Percentiles rank a stretch among this genome's conserved stretches.
Conservation (phyloP, 306 rosid species). For the Nissolia schottii region DNA sequence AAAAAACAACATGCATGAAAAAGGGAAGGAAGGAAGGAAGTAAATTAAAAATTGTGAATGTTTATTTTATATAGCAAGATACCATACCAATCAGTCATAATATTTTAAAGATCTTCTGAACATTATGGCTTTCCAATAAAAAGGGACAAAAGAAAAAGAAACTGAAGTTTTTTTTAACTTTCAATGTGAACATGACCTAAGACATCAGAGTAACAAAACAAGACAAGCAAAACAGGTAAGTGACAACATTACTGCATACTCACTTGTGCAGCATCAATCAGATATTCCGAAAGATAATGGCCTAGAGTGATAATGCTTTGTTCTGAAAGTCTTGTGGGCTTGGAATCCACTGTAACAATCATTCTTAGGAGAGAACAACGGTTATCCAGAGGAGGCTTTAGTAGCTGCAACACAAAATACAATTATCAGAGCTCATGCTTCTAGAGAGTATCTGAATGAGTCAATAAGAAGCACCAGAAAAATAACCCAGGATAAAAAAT, state of each 20-base stretch:
- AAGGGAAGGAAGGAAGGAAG: background rate
- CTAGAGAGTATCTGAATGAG: background rate
- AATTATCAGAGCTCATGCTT: slow-evolving; percentile 15
- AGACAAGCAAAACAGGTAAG: background rate
- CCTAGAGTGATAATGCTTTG: slow-evolving; percentile 47
- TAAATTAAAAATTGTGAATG: background rate
- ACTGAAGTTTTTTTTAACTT: background rate
- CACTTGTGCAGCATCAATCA: slow-evolving; percentile 56
- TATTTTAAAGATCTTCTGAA: slow-evolving; percentile 5
- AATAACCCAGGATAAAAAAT: background rate
- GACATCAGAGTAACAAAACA: background rate
- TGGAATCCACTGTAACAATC: slow-evolving; percentile 50
- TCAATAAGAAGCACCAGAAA: background rate
- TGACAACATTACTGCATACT: slow-evolving; percentile 19
- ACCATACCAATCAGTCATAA: background rate
- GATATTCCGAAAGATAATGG: slow-evolving; percentile 48
- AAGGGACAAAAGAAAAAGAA: background rate
- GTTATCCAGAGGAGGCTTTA: slow-evolving; percentile 60
- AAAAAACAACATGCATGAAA: background rate
- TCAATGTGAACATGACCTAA: background rate
- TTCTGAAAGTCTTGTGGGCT: slow-evolving; percentile 53
- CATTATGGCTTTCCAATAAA: background rate
- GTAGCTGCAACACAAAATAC: slow-evolving; percentile 34
- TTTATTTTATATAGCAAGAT: background rate
- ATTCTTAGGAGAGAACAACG: slow-evolving; percentile 64